Evolutionary conservation across 129 eudicot species (phyloP), one percentile per base, ranked within the genome.

Genomic region (Saposhnikovia divaricata): DNA sequence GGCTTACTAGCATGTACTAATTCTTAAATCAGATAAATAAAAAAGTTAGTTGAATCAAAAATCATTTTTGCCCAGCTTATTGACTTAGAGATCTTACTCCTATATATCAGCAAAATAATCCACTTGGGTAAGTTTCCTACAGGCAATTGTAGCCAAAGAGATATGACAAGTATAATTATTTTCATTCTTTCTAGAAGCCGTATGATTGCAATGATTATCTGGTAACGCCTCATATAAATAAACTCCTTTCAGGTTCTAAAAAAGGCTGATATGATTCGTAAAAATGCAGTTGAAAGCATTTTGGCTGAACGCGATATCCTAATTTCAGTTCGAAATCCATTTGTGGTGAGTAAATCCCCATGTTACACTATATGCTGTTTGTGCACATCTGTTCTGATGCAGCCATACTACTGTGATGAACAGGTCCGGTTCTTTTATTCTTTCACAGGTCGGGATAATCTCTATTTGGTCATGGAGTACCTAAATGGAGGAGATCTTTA

Each of bases 351-450:
- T 75, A 85, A 77, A 59, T 57, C 53, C 43, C 27, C 7, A 50
- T 77, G 21, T 65, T 77, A 40, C 53, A n/a, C 14, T 53, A 65
- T 66, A 6, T 81, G 37, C 37, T 34, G 37, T 34, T 34, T 34
- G 37, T 47, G 57, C 37, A 37, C 72, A 74, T 74, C 66, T 61
- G 79, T 80, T 74, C 84, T 84, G 77, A 87, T 77, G 31, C 73
- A 66, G 68, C 80, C 57, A 79, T 72, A 71, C 44, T 82, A 68
- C 78, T 80, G 73, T 72, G 74, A 71, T 87, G 82, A 76, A 85
- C 97, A 96, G 99, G 99, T 96, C 82, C 88, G 99, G 8, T 96
- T 96, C 87, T 96, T 89, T 87, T 96, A 96, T 89, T 96, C 99
- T 38, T 96, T 96, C 89, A 96, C 99, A 31, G 92, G 99, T 82